Conservation (phyloP, 805 yeast genomes). For the Wickerhamomyces chambardii region DNA sequence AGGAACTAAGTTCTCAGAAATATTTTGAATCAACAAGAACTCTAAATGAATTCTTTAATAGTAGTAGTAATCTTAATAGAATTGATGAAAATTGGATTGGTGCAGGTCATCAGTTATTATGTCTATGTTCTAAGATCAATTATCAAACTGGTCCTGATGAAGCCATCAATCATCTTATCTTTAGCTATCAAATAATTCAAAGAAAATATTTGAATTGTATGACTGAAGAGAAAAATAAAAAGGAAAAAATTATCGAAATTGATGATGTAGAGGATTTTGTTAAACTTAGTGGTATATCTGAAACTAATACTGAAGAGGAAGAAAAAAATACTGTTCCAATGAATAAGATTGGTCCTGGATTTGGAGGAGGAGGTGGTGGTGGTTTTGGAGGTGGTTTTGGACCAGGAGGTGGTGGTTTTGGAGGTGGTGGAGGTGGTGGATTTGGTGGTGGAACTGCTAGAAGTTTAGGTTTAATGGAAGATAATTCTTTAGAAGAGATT, state of each 20-base stretch:
- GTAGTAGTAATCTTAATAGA: no score
- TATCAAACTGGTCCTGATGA: conserved; percentile 17
- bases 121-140: conserved; percentile 27
- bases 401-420: no score
- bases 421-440: no score
- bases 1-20: conserved; percentile 12
- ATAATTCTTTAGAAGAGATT: no score
- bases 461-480: no score
- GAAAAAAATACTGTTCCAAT: conserved; percentile 1
- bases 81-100: conserved; percentile 26
- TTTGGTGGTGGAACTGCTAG: no score
- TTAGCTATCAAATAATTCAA: conserved; percentile 26
- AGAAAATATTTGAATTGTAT: conserved; percentile 17
- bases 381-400: no score
- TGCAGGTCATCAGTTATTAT: conserved; percentile 28
- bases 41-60: conserved; percentile 1
- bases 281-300: conserved; percentile 1
- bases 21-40: conserved; percentile 15
- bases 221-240: no score
- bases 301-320: conserved; percentile 6
- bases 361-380: no score
- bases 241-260: no score
- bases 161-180: conserved; percentile 23
- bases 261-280: background rate
- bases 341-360: no score